Evolutionary conservation across 2,329 filamentous ascomycete species (phyloP), one percentile per base, ranked within the genome.

Genomic region (Neocatenulostroma microsporum): DNA sequence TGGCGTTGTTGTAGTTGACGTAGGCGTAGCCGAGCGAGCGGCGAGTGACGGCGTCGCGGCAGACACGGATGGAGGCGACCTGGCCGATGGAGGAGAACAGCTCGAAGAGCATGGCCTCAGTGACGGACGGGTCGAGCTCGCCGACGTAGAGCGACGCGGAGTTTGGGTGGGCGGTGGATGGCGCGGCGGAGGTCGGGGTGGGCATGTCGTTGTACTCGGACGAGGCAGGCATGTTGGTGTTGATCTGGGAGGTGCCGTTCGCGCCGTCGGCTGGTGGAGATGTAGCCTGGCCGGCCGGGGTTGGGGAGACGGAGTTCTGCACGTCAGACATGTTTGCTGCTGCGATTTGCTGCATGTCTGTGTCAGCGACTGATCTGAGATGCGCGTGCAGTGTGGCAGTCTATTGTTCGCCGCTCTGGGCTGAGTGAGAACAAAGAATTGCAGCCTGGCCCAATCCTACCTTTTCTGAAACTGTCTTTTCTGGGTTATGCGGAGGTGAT

Each of bases 21-120:
- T 98, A 98, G 67, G 91, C 91, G 67, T 98, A 98, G 53, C 91
- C 91, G 52, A 98, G 86, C 50, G 91, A 98, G 68, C 91, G 89
- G 64, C 91, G 88, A 61, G 91, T 96, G 62, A 98, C 88, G 47
- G 91, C 89, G 62, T 98, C 91, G 70, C 91, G 91, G 79, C 91
- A 98, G 64, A 98, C 91, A 77, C 91, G 91, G 67, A 98, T 98
- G 45, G 91, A 98, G 51, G 91, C 91, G 57, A 98, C 91, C 60
- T 94, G 89, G 55, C 91, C 91, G 62, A 98, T 98, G 69, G 93
- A 91, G 44, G 91, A 96, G 78, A 98, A 98, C 48, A 98, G 84
- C 79, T 98, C 91, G 69, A 96, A 98, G 60, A 98, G 87, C 91
- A 98, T 98, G 54, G 91, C 91, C 77, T 98, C 91, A 49, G 91